Base-by-base conservation (phyloP, 2,329 filamentous ascomycete species). In the Colletotrichum graminicola region DNA sequence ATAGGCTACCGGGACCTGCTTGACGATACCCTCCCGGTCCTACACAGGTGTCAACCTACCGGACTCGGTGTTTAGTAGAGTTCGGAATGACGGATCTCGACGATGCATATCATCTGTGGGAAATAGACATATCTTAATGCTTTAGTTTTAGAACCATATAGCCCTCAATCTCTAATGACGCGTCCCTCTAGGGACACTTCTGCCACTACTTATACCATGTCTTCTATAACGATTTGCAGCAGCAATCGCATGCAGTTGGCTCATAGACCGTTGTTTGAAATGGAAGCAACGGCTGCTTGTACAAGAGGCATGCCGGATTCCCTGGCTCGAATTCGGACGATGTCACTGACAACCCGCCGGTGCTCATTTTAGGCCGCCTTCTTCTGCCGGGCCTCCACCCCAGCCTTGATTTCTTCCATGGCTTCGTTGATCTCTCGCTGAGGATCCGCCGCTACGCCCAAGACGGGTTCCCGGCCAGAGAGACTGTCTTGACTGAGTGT, bases 371-470 rank as follows among this genome's bases (percentile, higher is more conserved):
- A 72, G 21, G 34, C 26, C 66, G 61, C 61, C 61, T 74, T 75
- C 63, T 55, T 71, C 47, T 72, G 71, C 56, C 71, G 74, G 26
- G 68, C 87, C 77, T 93, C 91, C 43, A 97, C 88, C 80, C 97
- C 94, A 6, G 84, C 85, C 77, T 86, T 89, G 63, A 97, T 86
- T 82, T 97, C 94, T 47, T 87, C 85, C 12, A 97, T 87, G 36
- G 93, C 93, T 77, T 96, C 93, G 70, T 93, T 91, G 60, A 97
- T 86, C 76, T 97, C 94, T 36, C 85, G 84, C 65, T 90, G 90
- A 0, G 91, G 91, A 78, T 98, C 94, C 74, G 90, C 90, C 1
- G 94, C 92, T 47, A 98, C 85, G 34, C 95, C 95, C 7, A 97
- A 83, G 3, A 93, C 87, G 0, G 93, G 93, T 65, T 90, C 87